phyloP scores from a whole-genome alignment of 108 stramenopile genomes.

The Bacterosira constricta region DNA sequence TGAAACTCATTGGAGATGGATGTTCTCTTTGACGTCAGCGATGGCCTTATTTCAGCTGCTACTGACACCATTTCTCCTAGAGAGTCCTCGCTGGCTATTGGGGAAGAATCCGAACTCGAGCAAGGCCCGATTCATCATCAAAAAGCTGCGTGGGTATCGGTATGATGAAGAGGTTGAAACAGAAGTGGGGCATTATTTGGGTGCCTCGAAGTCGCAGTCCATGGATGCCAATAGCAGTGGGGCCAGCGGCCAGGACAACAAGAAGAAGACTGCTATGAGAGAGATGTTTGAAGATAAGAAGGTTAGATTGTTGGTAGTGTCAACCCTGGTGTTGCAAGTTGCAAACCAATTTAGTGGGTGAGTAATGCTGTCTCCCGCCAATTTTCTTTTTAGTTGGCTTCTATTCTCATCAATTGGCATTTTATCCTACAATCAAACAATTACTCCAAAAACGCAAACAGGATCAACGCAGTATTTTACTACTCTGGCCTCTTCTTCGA shows the following conservation, averaged over 20 bases:
- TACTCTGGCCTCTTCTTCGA: constrained; percentile 97
- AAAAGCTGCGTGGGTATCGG: constrained; percentile 88
- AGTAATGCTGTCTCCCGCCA: too few relatives aligned
- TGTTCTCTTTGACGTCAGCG: constrained; percentile 84
- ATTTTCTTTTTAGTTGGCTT: too few relatives aligned
- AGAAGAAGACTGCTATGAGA: constrained; percentile 26
- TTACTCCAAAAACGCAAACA: neutral
- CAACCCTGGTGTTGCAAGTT: constrained; percentile 79
- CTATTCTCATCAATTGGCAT: too few relatives aligned
- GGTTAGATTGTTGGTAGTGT: constrained; percentile 73
- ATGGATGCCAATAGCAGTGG: constrained; percentile 11
- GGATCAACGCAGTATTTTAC: constrained; percentile 98
- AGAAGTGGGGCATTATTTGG: constrained; percentile 88
- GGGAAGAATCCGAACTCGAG: constrained; percentile 75
- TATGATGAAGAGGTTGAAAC: constrained; percentile 93
- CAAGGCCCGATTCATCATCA: constrained; percentile 88
- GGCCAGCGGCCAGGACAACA: neutral
- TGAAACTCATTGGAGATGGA: constrained; percentile 66
- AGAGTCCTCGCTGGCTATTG: constrained; percentile 91
- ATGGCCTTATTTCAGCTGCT: constrained; percentile 81
- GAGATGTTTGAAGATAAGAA: constrained; percentile 82
- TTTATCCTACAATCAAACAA: too few relatives aligned
- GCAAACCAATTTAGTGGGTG: constrained; percentile 94
- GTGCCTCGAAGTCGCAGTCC: constrained; percentile 32
- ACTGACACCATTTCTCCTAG: constrained; percentile 82